Conservation (phyloP, 768 basidiomycete genomes). For the Kwoniella heveanensis region DNA sequence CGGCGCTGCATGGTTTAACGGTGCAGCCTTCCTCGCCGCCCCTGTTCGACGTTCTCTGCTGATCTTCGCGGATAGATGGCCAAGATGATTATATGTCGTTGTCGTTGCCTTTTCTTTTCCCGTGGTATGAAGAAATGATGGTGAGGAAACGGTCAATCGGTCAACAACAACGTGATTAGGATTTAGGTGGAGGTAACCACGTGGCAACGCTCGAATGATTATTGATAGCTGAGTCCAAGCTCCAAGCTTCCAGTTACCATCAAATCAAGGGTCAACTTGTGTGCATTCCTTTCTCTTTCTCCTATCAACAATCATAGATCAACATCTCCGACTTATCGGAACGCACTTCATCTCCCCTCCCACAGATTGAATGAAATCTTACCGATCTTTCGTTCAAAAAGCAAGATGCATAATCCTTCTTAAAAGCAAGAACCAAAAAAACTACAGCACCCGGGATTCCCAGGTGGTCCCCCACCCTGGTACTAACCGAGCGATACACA, state of each 20-base stretch:
- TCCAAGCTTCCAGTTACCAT: neutral
- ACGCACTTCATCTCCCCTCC: too few species aligned
- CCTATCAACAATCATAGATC: neutral
- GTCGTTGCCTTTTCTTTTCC: too few species aligned
- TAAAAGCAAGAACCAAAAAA: neutral
- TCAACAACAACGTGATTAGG: too few species aligned
- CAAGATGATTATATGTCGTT: too few species aligned
- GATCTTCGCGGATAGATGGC: neutral
- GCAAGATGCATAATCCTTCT: neutral
- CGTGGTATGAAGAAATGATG: too few species aligned
- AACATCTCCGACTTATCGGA: neutral
- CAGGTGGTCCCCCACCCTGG: slow-evolving; percentile 8
- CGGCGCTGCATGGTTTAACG: slow-evolving; percentile 3
- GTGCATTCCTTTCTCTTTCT: neutral
- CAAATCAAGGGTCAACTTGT: neutral
- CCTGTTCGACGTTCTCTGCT: too few species aligned
- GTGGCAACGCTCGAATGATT: too few species aligned
- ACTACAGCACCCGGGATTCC: slow-evolving; percentile 13
- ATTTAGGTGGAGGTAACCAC: too few species aligned
- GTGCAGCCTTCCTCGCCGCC: too few species aligned
- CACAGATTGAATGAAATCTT: neutral
- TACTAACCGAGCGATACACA: slow-evolving; percentile 11
- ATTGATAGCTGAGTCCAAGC: too few species aligned
- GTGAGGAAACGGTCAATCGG: too few species aligned
- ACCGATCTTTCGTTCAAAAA: neutral